Base-by-base conservation (phyloP, 345 rosid species). In the Salix koriyanagi region DNA sequence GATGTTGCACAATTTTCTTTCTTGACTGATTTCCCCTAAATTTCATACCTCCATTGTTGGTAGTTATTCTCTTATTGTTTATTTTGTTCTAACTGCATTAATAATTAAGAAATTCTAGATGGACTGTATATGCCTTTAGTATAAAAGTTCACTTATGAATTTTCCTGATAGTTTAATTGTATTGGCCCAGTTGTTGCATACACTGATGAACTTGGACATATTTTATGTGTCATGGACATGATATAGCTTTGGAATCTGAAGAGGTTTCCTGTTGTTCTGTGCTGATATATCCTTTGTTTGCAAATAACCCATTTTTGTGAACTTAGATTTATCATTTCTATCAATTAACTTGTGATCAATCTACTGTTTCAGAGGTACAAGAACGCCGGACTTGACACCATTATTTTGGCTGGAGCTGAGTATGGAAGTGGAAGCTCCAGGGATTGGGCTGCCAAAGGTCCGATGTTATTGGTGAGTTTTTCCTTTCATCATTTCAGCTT, bases 281-380 rank as follows among this genome's bases (percentile, higher is more conserved):
- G 37, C 34, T 30, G 15, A 32, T 32, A 25, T 41, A 41, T 44
- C 56, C 26, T 62, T 62, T 62, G 30, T 62, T 62, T 46, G 4
- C 52, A 46, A 46, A 46, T 41, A 46, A 14, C 52, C 52, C 52
- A 46, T 46, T 15, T 18, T 69, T 32, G 58, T 21, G 52, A 34
- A 65, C 56, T 58, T 21, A 7, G 21, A 14, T 74, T 68, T 5
- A 41, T 69, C 48, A 30, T 72, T 10, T 37, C 19, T 71, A 41
- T 41, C 62, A 42, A 8, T 60, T 36, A 50, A 58, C 61, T 39
- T 65, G 14, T 21, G 36, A 52, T 36, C 16, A 70, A 80, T 77
- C 69, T 70, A 13, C 32, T 21, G 42, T 79, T 82, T 71, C 92
- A 96, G 98, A 96, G 81, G 78, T 93, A 96, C 93, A 93, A 92